These are phyloP conservation scores for Aspergillus kassunensis DNA, from an alignment of 495 filamentous ascomycete species.

Conservation along the genomic window DNA sequence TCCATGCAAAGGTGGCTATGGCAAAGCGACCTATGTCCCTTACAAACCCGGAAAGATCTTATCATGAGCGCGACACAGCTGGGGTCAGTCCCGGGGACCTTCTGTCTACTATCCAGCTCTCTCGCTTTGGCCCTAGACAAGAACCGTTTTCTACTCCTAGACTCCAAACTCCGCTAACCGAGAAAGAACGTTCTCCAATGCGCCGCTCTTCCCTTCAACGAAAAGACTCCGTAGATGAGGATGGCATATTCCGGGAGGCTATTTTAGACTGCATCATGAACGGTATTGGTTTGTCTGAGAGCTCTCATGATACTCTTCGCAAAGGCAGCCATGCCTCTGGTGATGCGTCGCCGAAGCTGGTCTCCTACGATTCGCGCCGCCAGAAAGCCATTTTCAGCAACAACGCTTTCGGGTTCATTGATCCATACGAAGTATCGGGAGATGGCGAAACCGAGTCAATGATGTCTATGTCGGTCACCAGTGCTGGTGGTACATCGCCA, in stretches of 20 bases:
- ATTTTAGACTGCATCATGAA: slow-evolving; percentile 96
- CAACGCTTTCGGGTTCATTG: slow-evolving; percentile 94
- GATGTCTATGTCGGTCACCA: slow-evolving; percentile 60
- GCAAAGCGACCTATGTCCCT: slow-evolving; percentile 20
- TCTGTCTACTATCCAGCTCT: slow-evolving; percentile 72
- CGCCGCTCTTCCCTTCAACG: slow-evolving; percentile 56
- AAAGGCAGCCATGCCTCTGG: slow-evolving; percentile 63
- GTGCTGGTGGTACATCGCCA: slow-evolving; percentile 51
- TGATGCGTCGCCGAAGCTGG: slow-evolving; percentile 77
- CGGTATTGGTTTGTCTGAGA: slow-evolving; percentile 73
- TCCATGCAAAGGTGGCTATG: slow-evolving; percentile 56
- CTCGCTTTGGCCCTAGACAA: slow-evolving; percentile 49
- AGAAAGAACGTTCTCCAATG: slow-evolving; percentile 55
- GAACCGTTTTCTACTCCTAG: slow-evolving; percentile 27
- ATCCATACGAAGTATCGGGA: slow-evolving; percentile 74
- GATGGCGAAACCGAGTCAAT: slow-evolving; percentile 88
- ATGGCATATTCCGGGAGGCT: slow-evolving; percentile 80
- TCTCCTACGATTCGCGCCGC: slow-evolving; percentile 78
- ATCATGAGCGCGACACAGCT: slow-evolving; percentile 23
- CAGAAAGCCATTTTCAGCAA: slow-evolving; percentile 82
- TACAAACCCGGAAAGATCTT: slow-evolving; percentile 15
- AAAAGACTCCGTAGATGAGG: slow-evolving; percentile 77
- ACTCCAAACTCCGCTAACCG: slow-evolving; percentile 54
- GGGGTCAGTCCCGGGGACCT: slow-evolving; percentile 72
- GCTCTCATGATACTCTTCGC: slow-evolving; percentile 55